Conservation (phyloP, 1,284 basidiomycete genomes). For the Ceratobasidium sp. region DNA sequence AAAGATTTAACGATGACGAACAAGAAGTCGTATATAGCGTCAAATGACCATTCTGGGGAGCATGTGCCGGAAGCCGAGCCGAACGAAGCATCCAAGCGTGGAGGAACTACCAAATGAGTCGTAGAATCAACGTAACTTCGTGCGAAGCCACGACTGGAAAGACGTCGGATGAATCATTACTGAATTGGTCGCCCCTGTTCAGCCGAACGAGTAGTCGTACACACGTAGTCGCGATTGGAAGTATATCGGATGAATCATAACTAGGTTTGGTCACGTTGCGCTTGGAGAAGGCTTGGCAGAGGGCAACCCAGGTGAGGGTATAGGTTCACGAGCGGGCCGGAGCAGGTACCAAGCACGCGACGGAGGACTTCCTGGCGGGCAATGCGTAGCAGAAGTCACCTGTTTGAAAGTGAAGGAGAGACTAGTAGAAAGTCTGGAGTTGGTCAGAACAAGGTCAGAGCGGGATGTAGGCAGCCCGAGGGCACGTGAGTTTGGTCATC, state of each 20-base stretch:
- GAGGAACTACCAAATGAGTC: too few species aligned
- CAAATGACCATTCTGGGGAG: background rate
- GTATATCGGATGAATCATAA: too few species aligned
- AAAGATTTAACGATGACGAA: background rate
- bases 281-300: background rate
- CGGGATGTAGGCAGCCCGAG: too few species aligned
- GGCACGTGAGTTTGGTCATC: too few species aligned
- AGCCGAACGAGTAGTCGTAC: too few species aligned
- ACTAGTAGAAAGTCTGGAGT: background rate
- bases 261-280: background rate
- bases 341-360: background rate
- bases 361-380: background rate
- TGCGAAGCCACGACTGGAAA: background rate
- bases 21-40: background rate
- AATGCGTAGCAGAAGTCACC: too few species aligned
- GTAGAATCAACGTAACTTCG: background rate
- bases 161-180: background rate
- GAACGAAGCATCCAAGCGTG: background rate
- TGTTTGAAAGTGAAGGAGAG: background rate
- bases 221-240: too few species aligned
- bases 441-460: too few species aligned
- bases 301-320: background rate
- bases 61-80: background rate
- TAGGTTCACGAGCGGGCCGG: background rate
- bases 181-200: too few species aligned